Percentiles rank a stretch among this genome's conserved stretches.
These are phyloP conservation scores for Candida bentonensis DNA, from an alignment of 805 yeast genomes.

Conservation along the genomic window DNA sequence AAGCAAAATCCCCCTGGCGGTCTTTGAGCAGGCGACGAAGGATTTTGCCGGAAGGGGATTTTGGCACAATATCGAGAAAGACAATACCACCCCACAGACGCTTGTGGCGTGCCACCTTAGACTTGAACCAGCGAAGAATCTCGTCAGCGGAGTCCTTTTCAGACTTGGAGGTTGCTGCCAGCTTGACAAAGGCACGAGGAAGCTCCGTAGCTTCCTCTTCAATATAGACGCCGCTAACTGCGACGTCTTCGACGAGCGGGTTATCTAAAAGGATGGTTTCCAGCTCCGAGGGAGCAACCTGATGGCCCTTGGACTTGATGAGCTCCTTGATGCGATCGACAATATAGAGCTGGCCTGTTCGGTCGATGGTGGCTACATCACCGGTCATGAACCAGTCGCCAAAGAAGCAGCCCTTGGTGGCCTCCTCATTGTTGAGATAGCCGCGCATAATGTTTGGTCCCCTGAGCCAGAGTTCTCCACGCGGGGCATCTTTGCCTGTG, in stretches of 20 bases:
- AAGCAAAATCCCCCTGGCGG: constrained; percentile 11
- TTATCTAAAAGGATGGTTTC: constrained; percentile 72
- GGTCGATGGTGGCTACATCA: constrained; percentile 32
- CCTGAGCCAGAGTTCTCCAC: constrained; percentile 43
- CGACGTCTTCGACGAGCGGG: constrained; percentile 69
- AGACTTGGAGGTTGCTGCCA: constrained; percentile 6
- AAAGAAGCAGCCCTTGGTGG: constrained; percentile 31
- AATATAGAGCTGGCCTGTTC: constrained; percentile 27
- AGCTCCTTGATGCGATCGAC: constrained; percentile 55
- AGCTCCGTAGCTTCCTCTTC: constrained; percentile 69
- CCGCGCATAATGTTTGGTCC: constrained; percentile 42
- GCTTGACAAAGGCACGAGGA: constrained; percentile 26
- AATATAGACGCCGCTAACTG: constrained; percentile 63
- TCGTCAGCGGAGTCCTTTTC: constrained; percentile 12
- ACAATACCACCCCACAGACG: constrained; percentile 35
- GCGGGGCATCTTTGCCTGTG: constrained; percentile 33
- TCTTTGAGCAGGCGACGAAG: constrained; percentile 83
- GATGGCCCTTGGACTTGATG: constrained; percentile 62
- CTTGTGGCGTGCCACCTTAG: constrained; percentile 24
- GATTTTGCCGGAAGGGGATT: constrained; percentile 89
- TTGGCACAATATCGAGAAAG: constrained; percentile 72
- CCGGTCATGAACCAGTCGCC: constrained; percentile 47
- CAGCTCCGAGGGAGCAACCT: constrained; percentile 89
- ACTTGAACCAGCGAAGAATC: constrained; percentile 22
- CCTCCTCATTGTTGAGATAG: constrained; percentile 35